phyloP scores from a whole-genome alignment of 495 filamentous ascomycete genomes.

The Xylaria grammica region DNA sequence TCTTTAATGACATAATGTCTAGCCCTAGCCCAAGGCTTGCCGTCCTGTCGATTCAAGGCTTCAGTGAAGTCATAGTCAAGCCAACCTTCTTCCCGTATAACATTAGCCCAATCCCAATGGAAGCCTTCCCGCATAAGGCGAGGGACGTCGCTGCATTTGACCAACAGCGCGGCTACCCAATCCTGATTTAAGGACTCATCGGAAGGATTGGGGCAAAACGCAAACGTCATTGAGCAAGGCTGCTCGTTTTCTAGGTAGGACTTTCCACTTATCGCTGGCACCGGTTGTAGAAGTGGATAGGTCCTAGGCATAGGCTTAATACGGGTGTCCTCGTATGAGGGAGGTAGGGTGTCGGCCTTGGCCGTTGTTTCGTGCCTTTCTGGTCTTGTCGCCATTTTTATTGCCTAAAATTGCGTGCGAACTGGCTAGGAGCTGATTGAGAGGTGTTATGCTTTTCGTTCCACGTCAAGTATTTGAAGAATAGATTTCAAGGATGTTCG shows the following conservation, averaged over 20 bases:
- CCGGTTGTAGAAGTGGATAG: neutral
- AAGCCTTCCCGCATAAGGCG: conserved; percentile 19
- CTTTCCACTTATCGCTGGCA: neutral
- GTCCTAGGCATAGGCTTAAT: neutral
- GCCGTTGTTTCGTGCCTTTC: too few relatives aligned
- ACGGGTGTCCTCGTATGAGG: neutral
- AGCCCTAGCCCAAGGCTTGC: neutral
- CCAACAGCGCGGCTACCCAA: conserved; percentile 10
- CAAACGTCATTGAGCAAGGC: neutral
- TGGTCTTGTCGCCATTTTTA: too few relatives aligned
- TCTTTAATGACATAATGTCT: conserved; percentile 11
- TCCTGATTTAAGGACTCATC: neutral
- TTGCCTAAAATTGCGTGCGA: too few relatives aligned
- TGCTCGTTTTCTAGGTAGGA: neutral
- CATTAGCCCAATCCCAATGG: neutral
- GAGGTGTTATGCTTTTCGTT: too few relatives aligned
- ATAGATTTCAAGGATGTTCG: neutral
- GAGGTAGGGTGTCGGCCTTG: neutral
- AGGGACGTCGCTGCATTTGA: conserved; percentile 14
- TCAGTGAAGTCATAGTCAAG: neutral
- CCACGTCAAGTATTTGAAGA: neutral
- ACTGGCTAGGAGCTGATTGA: too few relatives aligned
- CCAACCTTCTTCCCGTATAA: neutral
- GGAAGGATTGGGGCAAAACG: neutral
- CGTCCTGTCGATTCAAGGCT: neutral